phyloP scores from a whole-genome alignment of 2,329 filamentous ascomycete genomes.

The Dactylellina drechsleri region DNA sequence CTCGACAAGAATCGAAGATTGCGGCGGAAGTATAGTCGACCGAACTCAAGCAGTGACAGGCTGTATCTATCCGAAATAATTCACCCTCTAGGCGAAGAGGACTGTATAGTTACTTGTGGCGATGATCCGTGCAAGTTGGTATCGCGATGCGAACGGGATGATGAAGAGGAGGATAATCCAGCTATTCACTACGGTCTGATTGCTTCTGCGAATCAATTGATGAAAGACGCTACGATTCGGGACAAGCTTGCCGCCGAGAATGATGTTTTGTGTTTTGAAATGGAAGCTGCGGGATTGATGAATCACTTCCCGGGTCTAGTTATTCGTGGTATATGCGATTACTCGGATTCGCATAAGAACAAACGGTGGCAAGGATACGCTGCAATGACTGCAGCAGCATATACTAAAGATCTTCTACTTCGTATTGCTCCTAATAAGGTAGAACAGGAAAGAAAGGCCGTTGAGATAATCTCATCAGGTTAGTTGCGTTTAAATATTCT shows the following conservation, averaged over 20 bases:
- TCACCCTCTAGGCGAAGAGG: not conserved
- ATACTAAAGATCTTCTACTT: conserved; percentile 21
- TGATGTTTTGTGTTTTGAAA: conserved; percentile 22
- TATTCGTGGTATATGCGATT: conserved; percentile 26
- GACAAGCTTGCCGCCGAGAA: conserved; percentile 22
- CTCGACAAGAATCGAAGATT: not conserved
- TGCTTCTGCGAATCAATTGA: conserved; percentile 40
- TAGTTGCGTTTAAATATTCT: not conserved
- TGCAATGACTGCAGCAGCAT: conserved; percentile 14
- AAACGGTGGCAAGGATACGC: conserved; percentile 31
- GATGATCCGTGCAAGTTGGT: conserved; percentile 45
- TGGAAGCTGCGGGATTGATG: conserved; percentile 27
- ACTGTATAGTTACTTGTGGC: not conserved
- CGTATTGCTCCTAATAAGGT: not conserved
- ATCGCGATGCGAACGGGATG: conserved; percentile 40
- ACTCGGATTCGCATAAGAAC: conserved; percentile 30
- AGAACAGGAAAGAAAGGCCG: conserved; percentile 1
- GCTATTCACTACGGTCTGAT: conserved; percentile 7
- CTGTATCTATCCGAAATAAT: conserved; percentile 58
- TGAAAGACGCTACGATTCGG: conserved; percentile 30
- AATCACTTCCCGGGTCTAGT: conserved; percentile 22
- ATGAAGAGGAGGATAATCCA: not conserved
- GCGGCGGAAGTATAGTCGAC: conserved; percentile 57
- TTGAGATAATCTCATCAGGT: not conserved
- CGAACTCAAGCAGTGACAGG: conserved; percentile 58